phyloP scores from a whole-genome alignment of 305 asterid species.

The Fraxinus platypoda region DNA sequence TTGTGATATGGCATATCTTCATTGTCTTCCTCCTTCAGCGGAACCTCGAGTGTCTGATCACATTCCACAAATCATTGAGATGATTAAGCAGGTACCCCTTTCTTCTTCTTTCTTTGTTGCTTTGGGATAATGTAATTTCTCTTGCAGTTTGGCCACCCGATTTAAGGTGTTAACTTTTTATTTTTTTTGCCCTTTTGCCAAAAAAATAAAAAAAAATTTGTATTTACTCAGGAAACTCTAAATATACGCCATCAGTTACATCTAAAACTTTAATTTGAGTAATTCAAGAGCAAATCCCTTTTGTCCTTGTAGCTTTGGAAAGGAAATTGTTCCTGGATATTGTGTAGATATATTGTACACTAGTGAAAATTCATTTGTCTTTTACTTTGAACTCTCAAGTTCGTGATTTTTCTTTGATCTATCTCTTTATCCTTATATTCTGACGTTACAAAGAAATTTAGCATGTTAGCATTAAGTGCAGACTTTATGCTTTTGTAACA shows the following conservation, averaged over 20 bases:
- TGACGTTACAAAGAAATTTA: not conserved
- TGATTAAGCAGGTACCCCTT: slow-evolving; percentile 76
- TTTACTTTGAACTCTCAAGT: slow-evolving; percentile 5
- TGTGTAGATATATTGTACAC: not conserved
- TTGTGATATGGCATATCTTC: slow-evolving; percentile 72
- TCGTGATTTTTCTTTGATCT: slow-evolving; percentile 2
- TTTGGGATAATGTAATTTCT: not conserved
- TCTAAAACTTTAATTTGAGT: slow-evolving; percentile 1
- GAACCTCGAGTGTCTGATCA: slow-evolving; percentile 99
- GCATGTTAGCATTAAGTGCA: slow-evolving; percentile 10
- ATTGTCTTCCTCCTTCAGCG: slow-evolving; percentile 84
- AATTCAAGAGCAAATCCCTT: not conserved
- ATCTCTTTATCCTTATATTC: not conserved
- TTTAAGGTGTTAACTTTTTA: not conserved
- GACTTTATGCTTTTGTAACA: slow-evolving; percentile 31
- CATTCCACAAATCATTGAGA: slow-evolving; percentile 75
- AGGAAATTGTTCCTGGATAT: not conserved
- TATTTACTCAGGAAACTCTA: not conserved
- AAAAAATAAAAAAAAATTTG: not conserved
- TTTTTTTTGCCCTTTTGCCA: not conserved
- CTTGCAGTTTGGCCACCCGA: slow-evolving; percentile 10
- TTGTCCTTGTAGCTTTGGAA: not conserved
- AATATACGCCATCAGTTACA: not conserved
- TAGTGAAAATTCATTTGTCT: not conserved
- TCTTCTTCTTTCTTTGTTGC: not conserved